phyloP scores from a whole-genome alignment of 2,329 filamentous ascomycete genomes.

The Penicillium griseofulvum region DNA sequence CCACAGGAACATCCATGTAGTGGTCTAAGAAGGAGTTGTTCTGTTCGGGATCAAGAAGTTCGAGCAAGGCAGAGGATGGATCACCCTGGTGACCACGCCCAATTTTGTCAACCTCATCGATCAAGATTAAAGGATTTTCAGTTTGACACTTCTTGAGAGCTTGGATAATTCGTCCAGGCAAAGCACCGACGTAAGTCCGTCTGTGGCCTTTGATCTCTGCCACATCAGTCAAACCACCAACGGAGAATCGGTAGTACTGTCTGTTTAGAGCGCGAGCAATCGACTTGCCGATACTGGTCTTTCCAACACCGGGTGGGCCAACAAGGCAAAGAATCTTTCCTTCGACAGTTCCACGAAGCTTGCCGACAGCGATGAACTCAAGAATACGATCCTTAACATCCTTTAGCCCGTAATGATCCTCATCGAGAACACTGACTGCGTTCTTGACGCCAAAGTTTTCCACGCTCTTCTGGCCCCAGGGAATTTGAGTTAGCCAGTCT shows the following conservation, averaged over 20 bases:
- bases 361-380: conserved; percentile 97
- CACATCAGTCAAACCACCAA: conserved; percentile 93
- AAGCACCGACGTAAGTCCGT: conserved; percentile 90
- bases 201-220: conserved; percentile 98
- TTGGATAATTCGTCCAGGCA: conserved; percentile 96
- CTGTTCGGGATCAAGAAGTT: conserved; percentile 93
- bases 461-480: conserved; percentile 90
- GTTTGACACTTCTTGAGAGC: conserved; percentile 98
- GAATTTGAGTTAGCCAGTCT: conserved; percentile 97
- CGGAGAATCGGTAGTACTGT: conserved; percentile 97
- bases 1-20: conserved; percentile 97
- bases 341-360: conserved; percentile 93
- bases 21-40: conserved; percentile 97
- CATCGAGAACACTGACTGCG: conserved; percentile 84
- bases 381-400: conserved; percentile 98
- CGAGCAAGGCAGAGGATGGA: conserved; percentile 87
- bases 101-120: conserved; percentile 98
- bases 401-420: conserved; percentile 94
- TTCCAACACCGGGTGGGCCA: conserved; percentile 93
- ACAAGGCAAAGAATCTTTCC: conserved; percentile 98
- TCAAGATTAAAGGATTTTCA: conserved; percentile 92
- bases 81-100: conserved; percentile 95
- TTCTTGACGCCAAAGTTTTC: conserved; percentile 97
- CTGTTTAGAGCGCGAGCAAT: conserved; percentile 92
- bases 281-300: conserved; percentile 98